Conservation (phyloP, 345 rosid genomes). For the Lenwebbia sp. region DNA sequence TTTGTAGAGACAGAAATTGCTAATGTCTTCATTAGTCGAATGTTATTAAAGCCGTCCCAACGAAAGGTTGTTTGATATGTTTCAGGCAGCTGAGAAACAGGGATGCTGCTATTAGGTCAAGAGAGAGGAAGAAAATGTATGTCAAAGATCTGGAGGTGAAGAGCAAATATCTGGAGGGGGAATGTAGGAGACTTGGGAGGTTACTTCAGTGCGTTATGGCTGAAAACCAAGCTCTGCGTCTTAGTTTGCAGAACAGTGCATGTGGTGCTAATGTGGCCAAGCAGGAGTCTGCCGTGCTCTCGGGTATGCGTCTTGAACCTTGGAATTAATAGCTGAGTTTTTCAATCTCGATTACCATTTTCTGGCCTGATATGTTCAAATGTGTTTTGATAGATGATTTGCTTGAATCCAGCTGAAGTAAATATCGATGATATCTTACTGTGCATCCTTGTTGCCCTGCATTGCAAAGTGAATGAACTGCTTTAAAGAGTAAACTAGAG, state of each 20-base stretch:
- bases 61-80: background rate
- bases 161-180: slow-evolving; percentile 71
- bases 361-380: background rate
- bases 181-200: slow-evolving; percentile 70
- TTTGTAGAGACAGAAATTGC: background rate
- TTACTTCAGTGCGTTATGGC: slow-evolving; percentile 62
- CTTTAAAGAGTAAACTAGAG: background rate
- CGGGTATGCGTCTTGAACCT: slow-evolving; percentile 42
- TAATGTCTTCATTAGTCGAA: background rate
- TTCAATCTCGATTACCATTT: background rate
- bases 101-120: slow-evolving; percentile 77
- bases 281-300: slow-evolving; percentile 99
- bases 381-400: background rate
- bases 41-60: background rate
- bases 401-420: background rate
- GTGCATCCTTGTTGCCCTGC: background rate
- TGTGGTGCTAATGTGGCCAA: slow-evolving; percentile 52
- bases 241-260: slow-evolving; percentile 41
- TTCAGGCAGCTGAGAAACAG: slow-evolving; percentile 79
- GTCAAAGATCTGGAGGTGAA: slow-evolving; percentile 73
- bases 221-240: slow-evolving; percentile 73
- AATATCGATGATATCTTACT: background rate
- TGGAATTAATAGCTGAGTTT: background rate
- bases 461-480: background rate
- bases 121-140: slow-evolving; percentile 81